A percentile compares a stretch with the other conserved stretches of the same genome.
Evolutionary conservation across 2,329 filamentous ascomycete genomes (phyloP).

Genomic region (Paecilomyces fulvus): DNA sequence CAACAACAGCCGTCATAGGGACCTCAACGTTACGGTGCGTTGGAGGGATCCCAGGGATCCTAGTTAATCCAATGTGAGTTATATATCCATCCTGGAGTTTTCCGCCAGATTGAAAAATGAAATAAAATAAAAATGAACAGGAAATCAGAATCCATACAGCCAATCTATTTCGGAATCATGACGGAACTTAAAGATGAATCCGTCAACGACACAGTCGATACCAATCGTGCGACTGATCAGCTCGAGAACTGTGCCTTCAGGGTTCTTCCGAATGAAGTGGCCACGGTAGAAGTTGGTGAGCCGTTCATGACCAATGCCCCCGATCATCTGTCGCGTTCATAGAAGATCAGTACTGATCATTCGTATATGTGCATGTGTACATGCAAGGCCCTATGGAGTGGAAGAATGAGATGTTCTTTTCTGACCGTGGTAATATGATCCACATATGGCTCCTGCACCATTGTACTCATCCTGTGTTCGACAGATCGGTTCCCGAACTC

Average conservation of each 20-base stretch:
- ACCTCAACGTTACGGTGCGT: background rate
- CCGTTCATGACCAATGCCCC: conserved; percentile 57
- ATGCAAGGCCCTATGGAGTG: background rate
- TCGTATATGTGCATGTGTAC: too few species aligned
- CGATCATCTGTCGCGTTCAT: conserved; percentile 42
- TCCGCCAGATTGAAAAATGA: too few species aligned
- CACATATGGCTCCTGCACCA: conserved; percentile 72
- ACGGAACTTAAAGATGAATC: conserved; percentile 59
- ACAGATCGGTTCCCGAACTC: conserved; percentile 64
- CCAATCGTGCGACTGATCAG: conserved; percentile 65
- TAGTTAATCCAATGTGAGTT: too few species aligned
- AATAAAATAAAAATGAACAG: too few species aligned
- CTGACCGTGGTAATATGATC: conserved; percentile 65
- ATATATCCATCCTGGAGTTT: too few species aligned
- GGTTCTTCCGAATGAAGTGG: conserved; percentile 68
- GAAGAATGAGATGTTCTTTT: background rate
- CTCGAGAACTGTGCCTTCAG: conserved; percentile 57
- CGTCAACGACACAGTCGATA: conserved; percentile 62
- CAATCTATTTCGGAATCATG: conserved; percentile 58
- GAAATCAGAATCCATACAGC: conserved; percentile 42
- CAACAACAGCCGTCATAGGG: background rate
- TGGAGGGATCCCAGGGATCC: background rate
- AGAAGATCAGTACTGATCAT: background rate
- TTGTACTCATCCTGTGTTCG: conserved; percentile 68
- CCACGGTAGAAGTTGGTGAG: conserved; percentile 62